Evolutionary conservation across 208 protist genomes (phyloP).

Genomic region (Leishmania arabica): DNA sequence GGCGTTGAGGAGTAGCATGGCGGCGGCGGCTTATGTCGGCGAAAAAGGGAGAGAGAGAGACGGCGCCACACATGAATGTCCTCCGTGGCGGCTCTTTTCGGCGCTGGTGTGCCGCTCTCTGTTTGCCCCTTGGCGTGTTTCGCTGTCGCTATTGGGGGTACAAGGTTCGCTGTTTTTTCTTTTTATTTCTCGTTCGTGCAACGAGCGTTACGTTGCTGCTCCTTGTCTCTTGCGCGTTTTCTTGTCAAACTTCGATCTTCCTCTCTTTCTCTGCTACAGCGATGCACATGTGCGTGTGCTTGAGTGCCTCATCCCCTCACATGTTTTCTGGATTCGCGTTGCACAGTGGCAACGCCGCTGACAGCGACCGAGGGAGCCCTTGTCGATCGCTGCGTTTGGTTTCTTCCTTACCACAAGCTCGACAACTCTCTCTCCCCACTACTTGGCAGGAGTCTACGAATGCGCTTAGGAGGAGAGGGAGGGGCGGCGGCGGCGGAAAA

Average conservation of each 20-base stretch:
- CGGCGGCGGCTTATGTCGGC: background rate
- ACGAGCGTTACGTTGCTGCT: background rate
- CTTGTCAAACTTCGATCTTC: background rate
- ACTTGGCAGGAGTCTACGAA: background rate
- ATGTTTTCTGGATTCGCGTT: background rate
- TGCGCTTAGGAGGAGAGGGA: background rate
- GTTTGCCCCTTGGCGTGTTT: too few species aligned
- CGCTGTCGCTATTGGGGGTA: background rate
- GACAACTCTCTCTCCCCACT: background rate
- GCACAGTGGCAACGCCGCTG: background rate
- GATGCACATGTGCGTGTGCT: background rate
- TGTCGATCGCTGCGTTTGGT: background rate
- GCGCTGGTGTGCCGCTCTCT: background rate
- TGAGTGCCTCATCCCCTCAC: background rate
- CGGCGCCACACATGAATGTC: background rate
- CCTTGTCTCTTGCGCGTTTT: background rate
- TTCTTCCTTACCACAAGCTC: background rate
- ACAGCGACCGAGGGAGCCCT: background rate
- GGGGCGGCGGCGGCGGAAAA: background rate
- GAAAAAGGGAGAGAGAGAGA: background rate
- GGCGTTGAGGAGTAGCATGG: background rate
- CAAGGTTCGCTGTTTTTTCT: background rate
- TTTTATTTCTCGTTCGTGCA: background rate
- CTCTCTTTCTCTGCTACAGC: background rate
- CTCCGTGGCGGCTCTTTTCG: background rate